These are phyloP conservation scores for Colletotrichum sansevieriae DNA, from an alignment of 2,329 filamentous ascomycete species.

Conservation along the genomic window DNA sequence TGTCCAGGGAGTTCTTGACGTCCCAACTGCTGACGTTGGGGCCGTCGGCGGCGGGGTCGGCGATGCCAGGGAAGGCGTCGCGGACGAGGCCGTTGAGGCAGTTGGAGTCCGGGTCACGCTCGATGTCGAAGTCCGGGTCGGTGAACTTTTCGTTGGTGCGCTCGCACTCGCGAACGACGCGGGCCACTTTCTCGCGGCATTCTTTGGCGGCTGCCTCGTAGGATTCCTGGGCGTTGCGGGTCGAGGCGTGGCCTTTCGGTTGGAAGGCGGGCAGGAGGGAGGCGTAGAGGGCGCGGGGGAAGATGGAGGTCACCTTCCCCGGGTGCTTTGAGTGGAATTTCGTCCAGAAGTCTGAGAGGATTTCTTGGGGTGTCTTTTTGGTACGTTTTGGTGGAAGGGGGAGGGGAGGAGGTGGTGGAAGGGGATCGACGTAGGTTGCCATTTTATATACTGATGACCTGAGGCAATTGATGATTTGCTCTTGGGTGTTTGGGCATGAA, in stretches of 20 bases:
- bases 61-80: conserved; percentile 17
- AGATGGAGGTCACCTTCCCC: conserved; percentile 60
- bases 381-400: conserved; percentile 3
- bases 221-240: conserved; percentile 61
- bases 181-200: conserved; percentile 55
- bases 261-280: conserved; percentile 48
- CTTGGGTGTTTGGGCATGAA: not conserved
- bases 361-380: conserved; percentile 54
- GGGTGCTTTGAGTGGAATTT: conserved; percentile 56
- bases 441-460: not conserved
- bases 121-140: conserved; percentile 60
- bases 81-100: conserved; percentile 52
- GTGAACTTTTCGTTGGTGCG: conserved; percentile 61
- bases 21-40: conserved; percentile 42
- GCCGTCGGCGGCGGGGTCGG: conserved; percentile 21
- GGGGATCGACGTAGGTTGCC: conserved; percentile 34
- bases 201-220: conserved; percentile 57
- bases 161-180: conserved; percentile 57
- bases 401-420: not conserved
- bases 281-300: conserved; percentile 56
- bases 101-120: conserved; percentile 53
- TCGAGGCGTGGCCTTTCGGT: conserved; percentile 54
- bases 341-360: conserved; percentile 57
- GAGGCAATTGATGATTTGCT: not conserved
- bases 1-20: conserved; percentile 45